Evolutionary conservation across 805 yeast genomes (phyloP), one percentile per base, ranked within the genome.

Genomic region (Helenozyma baotianmanensis): DNA sequence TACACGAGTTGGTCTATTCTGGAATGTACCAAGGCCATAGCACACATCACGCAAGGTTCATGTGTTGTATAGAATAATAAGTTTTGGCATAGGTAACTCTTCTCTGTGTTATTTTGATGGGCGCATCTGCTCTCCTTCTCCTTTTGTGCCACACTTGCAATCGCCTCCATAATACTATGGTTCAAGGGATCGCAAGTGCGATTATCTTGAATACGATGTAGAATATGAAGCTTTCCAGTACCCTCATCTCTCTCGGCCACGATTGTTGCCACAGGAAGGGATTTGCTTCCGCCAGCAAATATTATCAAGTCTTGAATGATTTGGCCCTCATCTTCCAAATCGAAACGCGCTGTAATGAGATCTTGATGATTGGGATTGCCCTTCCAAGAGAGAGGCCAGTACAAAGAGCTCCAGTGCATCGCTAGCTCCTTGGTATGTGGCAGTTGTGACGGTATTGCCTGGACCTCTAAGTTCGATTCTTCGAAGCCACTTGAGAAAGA

Each of bases 41-140:
- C 63, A 51, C 98, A 92, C 97, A 90, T 92, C 0, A 86, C 75
- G 50, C 98, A 92, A 0, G 98, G 98, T 56, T 92, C 98, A 53
- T 88, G 95, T 0, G 96, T 82, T 1, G 94, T 83, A 51, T 83
- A 87, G 0, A 92, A 87, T 40, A 84, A 79, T 43, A 78, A 70
- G 33, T 80, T 74, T 22, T 81, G 72, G 52, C 97, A 89, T 2
- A 92, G 67, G 51, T 92, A 92, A 19, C 55, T 51, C 10, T 32
- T 48, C 44, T 39, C n/a, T n/a, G n/a, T n/a, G n/a, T 57, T 11
- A 27, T 29, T 9, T 38, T 35, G 12, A 24, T 17, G 2, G 17
- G 2, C 27, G 21, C 2, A 15, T 22, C 23, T 19, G 18, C 13
- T 11, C 11, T 2, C 21, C 14, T 38, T 15, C 29, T 83, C 92